Evolutionary conservation across 768 basidiomycete genomes (phyloP), one percentile per base, ranked within the genome.

Genomic region (Suillus americanus): DNA sequence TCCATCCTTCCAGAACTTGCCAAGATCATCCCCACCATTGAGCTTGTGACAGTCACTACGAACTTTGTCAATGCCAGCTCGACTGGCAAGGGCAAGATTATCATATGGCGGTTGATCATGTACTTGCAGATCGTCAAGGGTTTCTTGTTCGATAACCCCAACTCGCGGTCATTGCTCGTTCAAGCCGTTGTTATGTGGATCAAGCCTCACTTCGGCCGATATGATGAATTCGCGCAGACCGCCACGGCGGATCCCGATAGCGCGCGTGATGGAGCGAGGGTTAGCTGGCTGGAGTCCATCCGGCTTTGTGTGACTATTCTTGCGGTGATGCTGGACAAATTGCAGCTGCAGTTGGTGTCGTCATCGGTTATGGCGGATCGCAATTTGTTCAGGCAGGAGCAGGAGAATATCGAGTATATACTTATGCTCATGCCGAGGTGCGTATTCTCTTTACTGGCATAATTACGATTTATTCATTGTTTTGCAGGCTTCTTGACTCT

Each of bases 61-160:
- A 86, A 87, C 18, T 98, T 98, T 76, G 91, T 92, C 7, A 94
- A 94, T 63, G 87, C 94, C 8, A 84, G 95, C 55, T 86, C 86
- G 8, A 82, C 84, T 9, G 84, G 83, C 37, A 95, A 90, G 73
- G 94, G 95, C 33, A 95, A 92, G 73, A 92, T 96, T 54, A 86
- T 93, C 61, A 89, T 95, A 62, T 94, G 94, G 90, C 95, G 95
- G 75, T 83, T 99, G 54, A 90, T 97, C 70, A 90, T 97, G 87
- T 93, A 95, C 72, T 82, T 96, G 43, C 95, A 97, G 71, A 87
- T 98, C 65, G 92, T 95, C 30, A 91, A 92, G 70, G 88, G 91
- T 25, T 91, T 92, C 76, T 76, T 96, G 57, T 97, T 98, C 73
- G 92, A 95, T 70, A 87, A 90, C 64, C 79, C 90, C 1, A 84